Evolutionary conservation across 371 early-diverging fungal genomes (phyloP), one percentile per base, ranked within the genome.

Genomic region (Rhizopus sp.): DNA sequence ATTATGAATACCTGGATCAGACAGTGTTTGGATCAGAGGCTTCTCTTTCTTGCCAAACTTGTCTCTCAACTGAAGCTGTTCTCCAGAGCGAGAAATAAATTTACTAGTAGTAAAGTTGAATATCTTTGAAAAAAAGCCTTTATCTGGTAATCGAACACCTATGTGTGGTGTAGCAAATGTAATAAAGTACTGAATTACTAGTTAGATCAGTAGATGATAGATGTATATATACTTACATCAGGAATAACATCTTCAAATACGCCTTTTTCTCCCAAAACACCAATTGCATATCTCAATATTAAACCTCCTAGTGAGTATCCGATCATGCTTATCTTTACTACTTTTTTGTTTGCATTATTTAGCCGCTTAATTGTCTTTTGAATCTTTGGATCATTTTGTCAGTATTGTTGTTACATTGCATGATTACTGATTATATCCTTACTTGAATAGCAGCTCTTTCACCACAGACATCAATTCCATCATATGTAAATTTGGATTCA

Each of bases 241-340:
- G 86, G 77, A n/a, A 76, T 63, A n/a, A 80, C 60, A 9, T 56
- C 57, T 10, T 75, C 70, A 59, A 90, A 87, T 50, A 88, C 79
- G 16, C 82, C 82, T 15, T 65, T 62, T 45, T 84, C 63, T 5
- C 82, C 85, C 42, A 92, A 74, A 17, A 82, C 42, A 9, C 92
- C 92, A 55, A 88, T 68, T 0, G 85, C 83, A 72, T 87, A 93
- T 12, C 94, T 80, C 29, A 75, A 57, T 35, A 93, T 84, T 39
- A 93, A 64, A 0, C 94, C 94, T 40, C 94, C 94, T 3, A 91
- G 68, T 0, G 91, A 91, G 63, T 93, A 92, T 5, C 94, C 94
- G 41, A 93, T 68, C 42, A 89, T 72, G 4, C 88, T 88, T 15
- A 91, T 66, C 16, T 78, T 77, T 7, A 72, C 73, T 4, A 91